Evolutionary conservation across 2,329 filamentous ascomycete species (phyloP).

Genomic region (Exutisphaerella laricina): DNA sequence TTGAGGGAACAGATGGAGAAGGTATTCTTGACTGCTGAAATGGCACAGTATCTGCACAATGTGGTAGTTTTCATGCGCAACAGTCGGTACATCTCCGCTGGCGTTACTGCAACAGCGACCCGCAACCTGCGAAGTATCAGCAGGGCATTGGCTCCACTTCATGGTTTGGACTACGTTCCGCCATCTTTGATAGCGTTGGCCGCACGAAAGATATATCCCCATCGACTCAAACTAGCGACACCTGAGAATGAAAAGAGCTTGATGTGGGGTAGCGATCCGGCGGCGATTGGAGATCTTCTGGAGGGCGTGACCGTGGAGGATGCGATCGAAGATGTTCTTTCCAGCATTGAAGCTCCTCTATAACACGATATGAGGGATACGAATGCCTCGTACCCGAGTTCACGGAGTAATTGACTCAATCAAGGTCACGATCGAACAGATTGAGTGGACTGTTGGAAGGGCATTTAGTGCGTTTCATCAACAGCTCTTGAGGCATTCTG

Average conservation of each 20-base stretch:
- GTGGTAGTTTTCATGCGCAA: constrained; percentile 80
- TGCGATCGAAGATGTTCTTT: constrained; percentile 55
- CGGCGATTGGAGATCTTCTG: constrained; percentile 62
- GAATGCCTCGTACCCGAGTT: too few species aligned
- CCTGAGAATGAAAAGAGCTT: constrained; percentile 75
- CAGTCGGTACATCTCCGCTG: constrained; percentile 75
- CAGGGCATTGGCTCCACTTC: constrained; percentile 70
- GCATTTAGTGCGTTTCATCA: too few species aligned
- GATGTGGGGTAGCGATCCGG: constrained; percentile 81
- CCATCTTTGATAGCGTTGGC: constrained; percentile 80
- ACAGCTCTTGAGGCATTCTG: too few species aligned
- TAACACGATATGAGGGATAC: too few species aligned
- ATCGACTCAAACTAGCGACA: constrained; percentile 67
- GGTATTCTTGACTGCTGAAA: constrained; percentile 66
- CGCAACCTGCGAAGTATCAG: constrained; percentile 57
- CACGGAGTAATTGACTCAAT: too few species aligned
- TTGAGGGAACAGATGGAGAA: constrained; percentile 55
- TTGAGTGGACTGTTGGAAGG: too few species aligned
- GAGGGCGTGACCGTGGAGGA: constrained; percentile 52
- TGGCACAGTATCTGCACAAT: constrained; percentile 80
- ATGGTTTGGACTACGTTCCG: constrained; percentile 73
- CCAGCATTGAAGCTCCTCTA: constrained; percentile 52
- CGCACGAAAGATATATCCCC: constrained; percentile 78
- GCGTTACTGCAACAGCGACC: constrained; percentile 72
- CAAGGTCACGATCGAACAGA: too few species aligned